Evolutionary conservation across 495 filamentous ascomycete species (phyloP), one percentile per base, ranked within the genome.

Genomic region (Lindgomyces ingoldianus): DNA sequence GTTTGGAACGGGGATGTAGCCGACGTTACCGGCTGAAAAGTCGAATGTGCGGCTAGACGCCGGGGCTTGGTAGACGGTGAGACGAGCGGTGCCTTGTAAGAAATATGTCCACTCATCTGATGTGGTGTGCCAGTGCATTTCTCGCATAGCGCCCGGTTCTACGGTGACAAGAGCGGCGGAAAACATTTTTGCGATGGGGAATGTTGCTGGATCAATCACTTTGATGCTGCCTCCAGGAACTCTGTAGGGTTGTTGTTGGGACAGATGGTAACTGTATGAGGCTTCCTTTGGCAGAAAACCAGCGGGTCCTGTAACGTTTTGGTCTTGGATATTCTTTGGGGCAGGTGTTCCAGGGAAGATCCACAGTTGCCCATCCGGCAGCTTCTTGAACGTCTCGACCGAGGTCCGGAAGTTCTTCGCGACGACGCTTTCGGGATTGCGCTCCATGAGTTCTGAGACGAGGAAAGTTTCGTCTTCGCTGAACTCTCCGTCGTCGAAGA

Each of bases 41-140:
- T 93, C 89, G 71, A 91, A 93, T 0, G 89, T 91, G 8, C 81
- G 80, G 0, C 85, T 80, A 1, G 79, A 69, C 0, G 72, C 70
- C 0, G 85, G 83, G 0, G 89, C 86, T 10, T 78, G 73, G 71
- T 84, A 91, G 6, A 91, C 74, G 0, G 88, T 90, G n/a, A 88
- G 84, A 3, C 89, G 81, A 0, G 81, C 89, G 0, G 78, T 79
- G 0, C 89, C 89, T 24, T 80, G 70, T 26, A 91, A 80, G 77
- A 91, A 91, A 74, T 88, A 92, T 0, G 81, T 83, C 88, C 87
- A 92, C 65, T 91, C 88, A 72, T 91, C 88, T 25, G 82, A 84
- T 9, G 80, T 81, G 0, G 87, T 85, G 67, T 91, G 88, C 89
- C 89, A 92, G 75, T 92, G 89, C 33, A 92, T 82, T 71, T 92